Base-by-base conservation (phyloP, 306 rosid genomes). In the Sesbania bispinosa region DNA sequence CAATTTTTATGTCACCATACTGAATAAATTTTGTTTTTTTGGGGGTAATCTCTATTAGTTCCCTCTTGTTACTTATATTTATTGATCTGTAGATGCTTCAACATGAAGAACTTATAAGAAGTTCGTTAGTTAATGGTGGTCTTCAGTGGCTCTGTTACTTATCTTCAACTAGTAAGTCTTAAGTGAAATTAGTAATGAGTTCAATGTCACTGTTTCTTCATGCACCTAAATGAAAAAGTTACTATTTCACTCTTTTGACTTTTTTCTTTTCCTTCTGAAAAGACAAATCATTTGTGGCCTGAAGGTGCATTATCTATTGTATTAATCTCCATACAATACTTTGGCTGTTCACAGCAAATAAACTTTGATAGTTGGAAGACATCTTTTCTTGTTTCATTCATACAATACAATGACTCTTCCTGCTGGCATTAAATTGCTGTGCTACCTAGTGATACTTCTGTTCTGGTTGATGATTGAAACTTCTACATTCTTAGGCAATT, bases 141-240 rank as follows among this genome's bases (percentile, higher is more conserved):
- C 87, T 90, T 73, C 89, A 24, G 65, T 87, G 97, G 90, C 87
- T 94, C 27, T 62, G 92, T 74, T 94, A 94, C 80, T 84, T 94
- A 87, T 89, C 96, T 46, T 87, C 97, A 16, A 90, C 97, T 19
- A 82, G 98, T 94, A 77, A 70, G 89, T 76, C 59, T 69, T 74
- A 8, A 4, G 42, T 77, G 62, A 61, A 67, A 70, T 71, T 62
- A 36, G 39, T 57, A 29, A 67, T 13, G 42, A 60, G 70, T 35
- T 35, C 30, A 38, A 9, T 51, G 8, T 47, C 26, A 29, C 2
- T 15, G 29, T 32, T 73, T 69, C 1, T 50, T 62, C 29, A 33
- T 62, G 41, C 48, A 24, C 53, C 8, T 68, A 19, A 60, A 60
- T 55, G 55, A 4, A 21, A 5, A 35, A 53, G 10, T n/a, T 19